A percentile compares a stretch with the other conserved stretches of the same genome.
These are phyloP conservation scores for Lecanoromycetidae sp. DNA, from an alignment of 2,329 filamentous ascomycete species.

Conservation along the genomic window DNA sequence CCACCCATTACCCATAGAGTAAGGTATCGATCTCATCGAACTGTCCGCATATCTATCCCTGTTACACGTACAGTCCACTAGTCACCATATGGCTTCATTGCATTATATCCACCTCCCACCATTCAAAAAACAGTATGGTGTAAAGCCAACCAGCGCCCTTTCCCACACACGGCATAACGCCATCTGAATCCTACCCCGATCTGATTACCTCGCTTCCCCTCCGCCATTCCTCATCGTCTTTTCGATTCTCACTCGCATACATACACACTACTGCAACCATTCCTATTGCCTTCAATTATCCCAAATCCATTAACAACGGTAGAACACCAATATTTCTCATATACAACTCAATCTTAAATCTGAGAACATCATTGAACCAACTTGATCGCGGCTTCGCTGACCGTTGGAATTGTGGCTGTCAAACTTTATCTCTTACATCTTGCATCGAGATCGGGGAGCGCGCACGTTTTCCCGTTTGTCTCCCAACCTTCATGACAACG, in stretches of 20 bases:
- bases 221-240: slow-evolving; percentile 1
- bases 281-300: not conserved
- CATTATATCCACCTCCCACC: slow-evolving; percentile 12
- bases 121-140: too few relatives aligned
- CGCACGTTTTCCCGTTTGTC: slow-evolving; percentile 4
- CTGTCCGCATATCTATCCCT: slow-evolving; percentile 6
- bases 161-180: slow-evolving; percentile 9
- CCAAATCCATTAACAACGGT: not conserved
- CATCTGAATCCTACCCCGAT: slow-evolving; percentile 13
- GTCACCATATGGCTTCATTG: not conserved
- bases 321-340: not conserved
- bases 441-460: slow-evolving; percentile 9
- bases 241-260: not conserved
- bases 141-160: slow-evolving; percentile 1
- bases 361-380: not conserved
- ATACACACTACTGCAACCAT: not conserved
- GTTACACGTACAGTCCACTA: slow-evolving; percentile 4
- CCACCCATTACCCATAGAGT: too few relatives aligned
- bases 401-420: slow-evolving; percentile 2
- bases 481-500: not conserved
- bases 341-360: not conserved
- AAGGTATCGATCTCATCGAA: slow-evolving; percentile 14
- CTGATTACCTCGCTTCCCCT: slow-evolving; percentile 12
- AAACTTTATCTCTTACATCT: slow-evolving; percentile 11
- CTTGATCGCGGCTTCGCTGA: not conserved